Conservation (phyloP, 1,284 basidiomycete genomes). For the Bondarzewia mesenterica region DNA sequence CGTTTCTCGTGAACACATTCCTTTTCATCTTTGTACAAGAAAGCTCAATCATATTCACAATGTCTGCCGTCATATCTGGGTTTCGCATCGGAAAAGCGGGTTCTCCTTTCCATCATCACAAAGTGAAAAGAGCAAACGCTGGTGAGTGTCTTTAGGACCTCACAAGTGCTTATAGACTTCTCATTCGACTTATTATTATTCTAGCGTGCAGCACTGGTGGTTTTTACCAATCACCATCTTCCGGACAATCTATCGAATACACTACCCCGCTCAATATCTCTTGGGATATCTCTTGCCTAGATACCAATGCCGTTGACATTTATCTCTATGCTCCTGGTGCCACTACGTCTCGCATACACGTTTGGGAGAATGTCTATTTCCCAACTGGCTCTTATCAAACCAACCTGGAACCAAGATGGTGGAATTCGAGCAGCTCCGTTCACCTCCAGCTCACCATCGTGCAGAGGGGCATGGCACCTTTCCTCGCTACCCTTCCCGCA, state of each 20-base stretch:
- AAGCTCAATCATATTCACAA: background rate
- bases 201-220: slow-evolving; percentile 46
- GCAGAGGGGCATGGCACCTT: slow-evolving; percentile 42
- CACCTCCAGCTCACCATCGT: slow-evolving; percentile 65
- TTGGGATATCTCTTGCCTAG: slow-evolving; percentile 65
- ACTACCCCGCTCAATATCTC: slow-evolving; percentile 51
- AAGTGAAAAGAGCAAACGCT: slow-evolving; percentile 1
- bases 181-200: background rate
- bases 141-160: slow-evolving; percentile 1
- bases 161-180: too few species aligned
- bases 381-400: slow-evolving; percentile 46
- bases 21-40: slow-evolving; percentile 4
- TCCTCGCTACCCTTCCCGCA: slow-evolving; percentile 48
- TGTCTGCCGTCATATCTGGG: background rate
- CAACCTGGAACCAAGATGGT: slow-evolving; percentile 65
- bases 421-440: slow-evolving; percentile 54
- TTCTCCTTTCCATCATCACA: background rate
- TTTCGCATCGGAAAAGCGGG: slow-evolving; percentile 7
- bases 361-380: slow-evolving; percentile 55
- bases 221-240: slow-evolving; percentile 61
- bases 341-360: slow-evolving; percentile 44
- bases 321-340: slow-evolving; percentile 59
- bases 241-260: slow-evolving; percentile 44
- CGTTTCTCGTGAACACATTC: slow-evolving; percentile 12
- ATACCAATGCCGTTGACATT: slow-evolving; percentile 52